phyloP scores from a whole-genome alignment of 2,329 filamentous ascomycete species.

The Colletotrichum agaves region DNA sequence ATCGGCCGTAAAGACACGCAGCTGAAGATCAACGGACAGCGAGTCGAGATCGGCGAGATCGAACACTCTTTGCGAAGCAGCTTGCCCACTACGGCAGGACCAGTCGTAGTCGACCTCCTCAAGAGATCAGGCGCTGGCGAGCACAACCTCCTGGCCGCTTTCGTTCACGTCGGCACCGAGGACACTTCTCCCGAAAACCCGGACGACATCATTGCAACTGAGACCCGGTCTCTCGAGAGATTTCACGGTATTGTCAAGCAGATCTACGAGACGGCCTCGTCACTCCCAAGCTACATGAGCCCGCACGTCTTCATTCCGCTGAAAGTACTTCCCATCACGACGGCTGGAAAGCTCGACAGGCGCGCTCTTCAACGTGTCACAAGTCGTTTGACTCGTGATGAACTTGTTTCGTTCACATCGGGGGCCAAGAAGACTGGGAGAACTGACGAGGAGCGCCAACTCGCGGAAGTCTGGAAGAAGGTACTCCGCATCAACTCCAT shows the following conservation, averaged over 20 bases:
- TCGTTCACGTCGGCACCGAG: not conserved
- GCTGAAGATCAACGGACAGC: constrained; percentile 48
- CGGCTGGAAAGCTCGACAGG: constrained; percentile 37
- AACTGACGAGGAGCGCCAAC: not conserved
- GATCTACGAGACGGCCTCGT: not conserved
- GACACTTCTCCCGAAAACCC: not conserved
- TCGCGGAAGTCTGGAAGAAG: constrained; percentile 7
- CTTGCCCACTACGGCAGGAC: constrained; percentile 10
- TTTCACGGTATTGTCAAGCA: constrained; percentile 1
- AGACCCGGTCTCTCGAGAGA: not conserved
- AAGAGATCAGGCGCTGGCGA: not conserved
- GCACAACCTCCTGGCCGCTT: constrained; percentile 11
- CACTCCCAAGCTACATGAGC: constrained; percentile 37
- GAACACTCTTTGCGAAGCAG: constrained; percentile 47
- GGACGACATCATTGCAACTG: constrained; percentile 18
- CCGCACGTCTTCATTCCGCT: constrained; percentile 30
- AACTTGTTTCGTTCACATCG: not conserved
- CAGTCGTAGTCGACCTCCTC: not conserved
- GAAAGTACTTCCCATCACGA: constrained; percentile 29
- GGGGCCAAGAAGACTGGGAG: not conserved
- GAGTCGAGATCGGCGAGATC: constrained; percentile 47
- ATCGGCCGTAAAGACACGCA: constrained; percentile 44
- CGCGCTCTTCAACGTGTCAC: constrained; percentile 17
- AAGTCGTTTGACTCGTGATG: not conserved
- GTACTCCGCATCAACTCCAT: not conserved